Evolutionary conservation across 2,329 filamentous ascomycete genomes (phyloP).

Genomic region (Hymenoscyphus infarciens): DNA sequence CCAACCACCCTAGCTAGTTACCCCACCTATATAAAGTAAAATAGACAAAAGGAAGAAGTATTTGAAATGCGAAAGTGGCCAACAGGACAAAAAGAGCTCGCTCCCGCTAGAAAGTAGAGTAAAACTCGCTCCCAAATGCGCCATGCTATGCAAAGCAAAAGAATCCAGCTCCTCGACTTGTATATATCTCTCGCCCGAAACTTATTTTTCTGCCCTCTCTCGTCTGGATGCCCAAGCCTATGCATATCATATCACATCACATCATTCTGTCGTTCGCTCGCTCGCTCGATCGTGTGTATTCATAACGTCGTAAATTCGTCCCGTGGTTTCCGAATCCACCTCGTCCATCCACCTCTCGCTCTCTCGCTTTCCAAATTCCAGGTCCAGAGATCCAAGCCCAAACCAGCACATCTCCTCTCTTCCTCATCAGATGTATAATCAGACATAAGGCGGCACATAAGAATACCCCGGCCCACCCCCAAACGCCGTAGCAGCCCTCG

Average conservation of each 20-base stretch:
- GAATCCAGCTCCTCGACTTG: no score
- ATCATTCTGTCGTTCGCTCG: neutral
- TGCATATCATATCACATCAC: neutral
- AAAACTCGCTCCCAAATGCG: no score
- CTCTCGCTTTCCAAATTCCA: neutral
- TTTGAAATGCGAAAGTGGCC: no score
- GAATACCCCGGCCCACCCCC: conserved; percentile 6
- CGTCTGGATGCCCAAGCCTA: no score
- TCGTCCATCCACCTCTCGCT: neutral
- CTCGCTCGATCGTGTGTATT: neutral
- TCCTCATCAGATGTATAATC: neutral
- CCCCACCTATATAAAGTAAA: no score
- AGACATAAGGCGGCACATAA: conserved; percentile 15
- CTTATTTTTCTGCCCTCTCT: no score
- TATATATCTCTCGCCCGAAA: no score
- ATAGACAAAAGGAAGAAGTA: no score
- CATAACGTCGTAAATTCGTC: neutral
- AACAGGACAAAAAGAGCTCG: no score
- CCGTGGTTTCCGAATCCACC: neutral
- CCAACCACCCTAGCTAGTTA: no score
- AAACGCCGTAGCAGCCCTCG: conserved; percentile 6
- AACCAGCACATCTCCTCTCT: neutral
- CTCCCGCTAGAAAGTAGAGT: no score
- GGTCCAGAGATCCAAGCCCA: neutral
- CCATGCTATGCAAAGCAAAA: no score